A percentile compares a stretch with the other conserved stretches of the same genome.
Conservation (phyloP, 768 basidiomycete genomes). For the Boletus fagicola region DNA sequence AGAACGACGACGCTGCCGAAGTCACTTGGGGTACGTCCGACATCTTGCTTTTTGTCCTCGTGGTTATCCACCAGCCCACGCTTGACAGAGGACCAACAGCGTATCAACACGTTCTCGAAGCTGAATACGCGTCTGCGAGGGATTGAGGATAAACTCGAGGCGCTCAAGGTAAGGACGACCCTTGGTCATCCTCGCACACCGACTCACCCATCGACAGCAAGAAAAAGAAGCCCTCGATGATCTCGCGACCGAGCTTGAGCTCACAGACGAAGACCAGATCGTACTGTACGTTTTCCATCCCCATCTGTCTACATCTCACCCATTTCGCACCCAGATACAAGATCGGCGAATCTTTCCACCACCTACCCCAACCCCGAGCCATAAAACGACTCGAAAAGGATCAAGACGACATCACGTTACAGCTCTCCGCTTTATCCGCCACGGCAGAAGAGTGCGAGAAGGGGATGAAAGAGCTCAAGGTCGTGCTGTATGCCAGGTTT, state of each 20-base stretch:
- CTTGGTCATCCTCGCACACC: too few relatives aligned
- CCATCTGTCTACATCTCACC: conserved; percentile 48
- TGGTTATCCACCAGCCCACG: not conserved
- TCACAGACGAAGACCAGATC: conserved; percentile 79
- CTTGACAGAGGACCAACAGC: conserved; percentile 73
- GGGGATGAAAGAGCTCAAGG: conserved; percentile 79
- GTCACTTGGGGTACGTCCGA: conserved; percentile 74
- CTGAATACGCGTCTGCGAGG: conserved; percentile 75
- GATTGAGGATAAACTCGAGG: conserved; percentile 69
- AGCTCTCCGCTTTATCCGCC: conserved; percentile 49
- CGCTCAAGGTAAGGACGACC: conserved; percentile 58
- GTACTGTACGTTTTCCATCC: conserved; percentile 56
- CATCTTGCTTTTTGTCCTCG: too few relatives aligned
- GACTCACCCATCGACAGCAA: conserved; percentile 49
- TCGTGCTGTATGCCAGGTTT: conserved; percentile 84
- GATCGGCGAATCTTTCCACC: conserved; percentile 86
- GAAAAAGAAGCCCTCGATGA: conserved; percentile 96
- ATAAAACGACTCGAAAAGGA: conserved; percentile 70
- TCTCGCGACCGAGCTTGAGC: conserved; percentile 80
- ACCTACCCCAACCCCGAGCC: conserved; percentile 68
- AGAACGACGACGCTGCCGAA: conserved; percentile 69
- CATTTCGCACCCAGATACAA: conserved; percentile 77
- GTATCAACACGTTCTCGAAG: conserved; percentile 90
- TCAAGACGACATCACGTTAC: conserved; percentile 54
- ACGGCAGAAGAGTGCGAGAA: conserved; percentile 65